Evolutionary conservation across 164 flowering plant genomes (phyloP).

Genomic region (Santalum album): DNA sequence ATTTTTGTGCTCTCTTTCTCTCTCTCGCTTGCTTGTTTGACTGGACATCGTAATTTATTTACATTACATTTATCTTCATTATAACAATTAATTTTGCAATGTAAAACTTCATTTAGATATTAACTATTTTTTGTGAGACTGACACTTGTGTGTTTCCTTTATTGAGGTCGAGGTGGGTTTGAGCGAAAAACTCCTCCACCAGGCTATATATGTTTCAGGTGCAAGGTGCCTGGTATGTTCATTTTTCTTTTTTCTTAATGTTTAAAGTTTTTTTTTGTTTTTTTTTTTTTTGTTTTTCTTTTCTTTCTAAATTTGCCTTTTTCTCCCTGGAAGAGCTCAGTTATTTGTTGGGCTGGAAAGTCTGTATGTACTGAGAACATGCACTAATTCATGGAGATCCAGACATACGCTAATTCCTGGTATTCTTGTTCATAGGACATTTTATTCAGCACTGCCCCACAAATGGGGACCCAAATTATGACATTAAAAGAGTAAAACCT

Average conservation of each 20-base stretch:
- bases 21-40: background rate
- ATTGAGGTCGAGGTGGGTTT: constrained; percentile 40
- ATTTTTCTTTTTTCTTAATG: background rate
- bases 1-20: background rate
- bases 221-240: constrained; percentile 84
- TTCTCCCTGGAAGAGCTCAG: too few relatives aligned
- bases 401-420: background rate
- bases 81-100: too few relatives aligned
- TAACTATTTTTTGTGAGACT: background rate
- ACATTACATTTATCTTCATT: too few relatives aligned
- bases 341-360: too few relatives aligned
- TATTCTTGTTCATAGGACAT: constrained; percentile 50
- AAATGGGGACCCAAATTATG: constrained; percentile 90
- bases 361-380: too few relatives aligned
- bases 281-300: background rate
- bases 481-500: constrained; percentile 75
- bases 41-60: background rate
- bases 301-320: too few relatives aligned
- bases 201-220: constrained; percentile 89
- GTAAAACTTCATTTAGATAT: too few relatives aligned
- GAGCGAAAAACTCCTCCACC: constrained; percentile 85
- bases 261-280: background rate
- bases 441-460: constrained; percentile 98
- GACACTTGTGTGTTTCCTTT: background rate
- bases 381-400: background rate